Evolutionary conservation across 352 stramenopile genomes (phyloP).

Genomic region (Pythium aristosporum): DNA sequence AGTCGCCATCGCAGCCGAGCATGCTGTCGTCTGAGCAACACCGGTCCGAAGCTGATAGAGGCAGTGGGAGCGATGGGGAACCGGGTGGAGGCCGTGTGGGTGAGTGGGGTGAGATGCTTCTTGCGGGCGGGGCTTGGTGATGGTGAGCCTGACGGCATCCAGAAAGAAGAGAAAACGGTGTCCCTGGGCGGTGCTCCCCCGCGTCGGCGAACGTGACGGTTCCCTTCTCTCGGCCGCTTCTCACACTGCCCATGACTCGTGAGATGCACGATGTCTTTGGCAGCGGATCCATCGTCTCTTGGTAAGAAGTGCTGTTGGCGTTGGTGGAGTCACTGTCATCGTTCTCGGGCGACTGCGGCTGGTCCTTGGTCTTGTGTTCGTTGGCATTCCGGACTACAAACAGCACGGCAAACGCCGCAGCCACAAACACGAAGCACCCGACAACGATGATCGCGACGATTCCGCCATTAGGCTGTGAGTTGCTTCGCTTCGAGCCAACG

Average conservation of each 20-base stretch:
- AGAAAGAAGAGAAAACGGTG: no score
- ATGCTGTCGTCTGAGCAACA: background rate
- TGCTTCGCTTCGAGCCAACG: background rate
- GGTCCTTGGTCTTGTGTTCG: background rate
- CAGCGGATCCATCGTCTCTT: background rate
- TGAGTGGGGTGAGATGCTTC: no score
- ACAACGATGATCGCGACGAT: background rate
- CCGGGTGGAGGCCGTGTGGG: no score
- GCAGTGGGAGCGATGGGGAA: no score
- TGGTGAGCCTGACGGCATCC: no score
- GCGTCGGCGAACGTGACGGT: no score
- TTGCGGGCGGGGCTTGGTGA: no score
- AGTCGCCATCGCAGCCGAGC: background rate
- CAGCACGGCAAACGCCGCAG: background rate
- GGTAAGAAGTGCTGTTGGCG: slow-evolving; percentile 7
- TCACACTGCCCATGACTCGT: background rate
- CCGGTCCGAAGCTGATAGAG: background rate
- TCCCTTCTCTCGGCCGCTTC: no score
- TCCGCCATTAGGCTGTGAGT: background rate
- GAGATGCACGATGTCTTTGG: background rate
- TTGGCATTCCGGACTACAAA: background rate
- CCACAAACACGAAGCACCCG: background rate
- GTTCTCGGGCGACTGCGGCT: background rate
- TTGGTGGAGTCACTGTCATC: slow-evolving; percentile 7
- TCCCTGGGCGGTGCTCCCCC: no score